Evolutionary conservation across 2,329 filamentous ascomycete species (phyloP).

Genomic region (Penicillium thymicola): DNA sequence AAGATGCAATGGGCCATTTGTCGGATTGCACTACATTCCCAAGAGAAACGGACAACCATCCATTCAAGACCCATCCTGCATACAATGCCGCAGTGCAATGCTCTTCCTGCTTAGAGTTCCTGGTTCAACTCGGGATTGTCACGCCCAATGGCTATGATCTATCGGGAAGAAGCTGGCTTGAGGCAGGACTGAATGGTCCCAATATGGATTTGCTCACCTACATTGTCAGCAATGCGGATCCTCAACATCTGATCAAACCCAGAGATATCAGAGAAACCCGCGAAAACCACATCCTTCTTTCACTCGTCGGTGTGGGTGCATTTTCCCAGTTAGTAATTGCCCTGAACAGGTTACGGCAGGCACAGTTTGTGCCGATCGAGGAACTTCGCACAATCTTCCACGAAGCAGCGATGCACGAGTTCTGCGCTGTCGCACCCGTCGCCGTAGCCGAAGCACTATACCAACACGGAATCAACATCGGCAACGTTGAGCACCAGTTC

Average conservation of each 20-base stretch:
- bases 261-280: not conserved
- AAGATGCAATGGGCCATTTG: not conserved
- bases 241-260: not conserved
- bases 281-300: conserved; percentile 1
- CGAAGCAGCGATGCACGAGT: conserved; percentile 1
- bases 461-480: conserved; percentile 3
- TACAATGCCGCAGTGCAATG: conserved; percentile 1
- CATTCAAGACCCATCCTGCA: not conserved
- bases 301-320: not conserved
- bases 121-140: not conserved
- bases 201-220: conserved; percentile 1
- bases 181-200: not conserved
- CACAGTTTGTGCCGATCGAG: not conserved
- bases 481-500: not conserved
- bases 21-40: not conserved
- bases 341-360: not conserved
- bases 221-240: not conserved
- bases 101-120: not conserved
- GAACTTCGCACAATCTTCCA: not conserved
- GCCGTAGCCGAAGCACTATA: not conserved
- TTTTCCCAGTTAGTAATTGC: not conserved
- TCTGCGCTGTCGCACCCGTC: not conserved
- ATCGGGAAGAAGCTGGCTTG: conserved; percentile 3
- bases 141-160: not conserved
- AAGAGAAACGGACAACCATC: not conserved